Percentiles rank a stretch among this genome's conserved stretches.
phyloP scores from a whole-genome alignment of 2,329 filamentous ascomycete genomes.

The Colletotrichum sidae region DNA sequence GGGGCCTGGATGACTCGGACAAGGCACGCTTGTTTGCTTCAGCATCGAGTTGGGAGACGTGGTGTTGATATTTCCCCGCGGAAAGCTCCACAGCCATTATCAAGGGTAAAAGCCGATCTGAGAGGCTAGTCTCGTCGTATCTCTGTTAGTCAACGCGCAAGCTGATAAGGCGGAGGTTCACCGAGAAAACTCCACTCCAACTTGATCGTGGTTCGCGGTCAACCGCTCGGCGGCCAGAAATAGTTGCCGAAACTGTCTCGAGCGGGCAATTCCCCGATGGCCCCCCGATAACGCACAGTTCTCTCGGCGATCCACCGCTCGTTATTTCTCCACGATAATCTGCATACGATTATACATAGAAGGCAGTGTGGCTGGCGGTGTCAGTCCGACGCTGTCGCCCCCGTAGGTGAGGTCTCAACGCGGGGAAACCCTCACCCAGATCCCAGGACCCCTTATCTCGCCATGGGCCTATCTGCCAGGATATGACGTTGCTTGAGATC shows the following conservation, averaged over 20 bases:
- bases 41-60: slow-evolving; percentile 9
- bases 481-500: slow-evolving; percentile 10
- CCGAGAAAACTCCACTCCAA: slow-evolving; percentile 26
- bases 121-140: slow-evolving; percentile 23
- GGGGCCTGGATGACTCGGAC: slow-evolving; percentile 26
- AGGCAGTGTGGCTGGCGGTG: too few relatives aligned
- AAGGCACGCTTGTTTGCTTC: slow-evolving; percentile 7
- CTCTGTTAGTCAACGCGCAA: slow-evolving; percentile 33
- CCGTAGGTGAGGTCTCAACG: not conserved
- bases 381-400: not conserved
- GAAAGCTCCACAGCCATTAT: slow-evolving; percentile 33
- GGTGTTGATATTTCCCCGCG: slow-evolving; percentile 37
- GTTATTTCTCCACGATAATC: slow-evolving; percentile 5
- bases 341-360: too few relatives aligned
- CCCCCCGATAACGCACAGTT: slow-evolving; percentile 17
- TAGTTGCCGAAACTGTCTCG: not conserved
- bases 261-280: not conserved
- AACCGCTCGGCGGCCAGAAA: slow-evolving; percentile 16
- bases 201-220: not conserved
- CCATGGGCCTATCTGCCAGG: slow-evolving; percentile 16
- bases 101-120: slow-evolving; percentile 13
- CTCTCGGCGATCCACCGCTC: slow-evolving; percentile 25
- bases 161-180: slow-evolving; percentile 38
- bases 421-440: slow-evolving; percentile 20
- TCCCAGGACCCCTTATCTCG: slow-evolving; percentile 21